These are phyloP conservation scores for Paramyrothecium sp. DNA, from an alignment of 2,329 filamentous ascomycete genomes.

Conservation along the genomic window DNA sequence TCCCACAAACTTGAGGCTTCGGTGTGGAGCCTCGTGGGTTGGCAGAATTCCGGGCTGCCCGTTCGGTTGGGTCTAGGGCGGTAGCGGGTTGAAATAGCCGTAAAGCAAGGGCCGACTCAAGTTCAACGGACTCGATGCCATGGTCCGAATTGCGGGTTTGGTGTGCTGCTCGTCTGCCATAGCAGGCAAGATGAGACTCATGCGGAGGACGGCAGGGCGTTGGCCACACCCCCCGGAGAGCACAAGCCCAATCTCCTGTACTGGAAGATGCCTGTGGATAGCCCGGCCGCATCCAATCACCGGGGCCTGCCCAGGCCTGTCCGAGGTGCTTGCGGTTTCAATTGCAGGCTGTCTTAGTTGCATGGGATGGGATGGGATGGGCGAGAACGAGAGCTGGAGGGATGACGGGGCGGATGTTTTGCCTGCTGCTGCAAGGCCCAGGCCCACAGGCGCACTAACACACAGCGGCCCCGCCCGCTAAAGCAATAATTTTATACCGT, in stretches of 20 bases:
- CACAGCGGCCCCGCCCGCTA: not conserved
- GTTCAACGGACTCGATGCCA: no score
- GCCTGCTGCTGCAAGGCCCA: not conserved
- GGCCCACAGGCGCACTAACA: not conserved
- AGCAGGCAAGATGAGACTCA: not conserved
- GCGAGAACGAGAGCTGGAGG: no score
- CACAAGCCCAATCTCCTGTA: no score
- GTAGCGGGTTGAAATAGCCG: not conserved
- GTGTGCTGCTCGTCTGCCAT: not conserved
- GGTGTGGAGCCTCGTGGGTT: not conserved
- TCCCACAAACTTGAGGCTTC: not conserved
- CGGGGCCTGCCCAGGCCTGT: not conserved
- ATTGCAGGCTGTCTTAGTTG: no score
- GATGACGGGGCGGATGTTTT: not conserved
- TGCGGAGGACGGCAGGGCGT: not conserved
- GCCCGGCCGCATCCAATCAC: not conserved
- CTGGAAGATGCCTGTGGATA: not conserved
- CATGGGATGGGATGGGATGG: no score
- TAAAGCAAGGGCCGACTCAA: no score
- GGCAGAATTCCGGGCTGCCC: not conserved
- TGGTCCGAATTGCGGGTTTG: no score
- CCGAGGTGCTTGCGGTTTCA: not conserved
- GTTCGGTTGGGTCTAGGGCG: not conserved
- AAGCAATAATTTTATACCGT: not conserved
- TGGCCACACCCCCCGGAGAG: no score